Base-by-base conservation (phyloP, 2,329 filamentous ascomycete species). In the Clathrospora elynae region DNA sequence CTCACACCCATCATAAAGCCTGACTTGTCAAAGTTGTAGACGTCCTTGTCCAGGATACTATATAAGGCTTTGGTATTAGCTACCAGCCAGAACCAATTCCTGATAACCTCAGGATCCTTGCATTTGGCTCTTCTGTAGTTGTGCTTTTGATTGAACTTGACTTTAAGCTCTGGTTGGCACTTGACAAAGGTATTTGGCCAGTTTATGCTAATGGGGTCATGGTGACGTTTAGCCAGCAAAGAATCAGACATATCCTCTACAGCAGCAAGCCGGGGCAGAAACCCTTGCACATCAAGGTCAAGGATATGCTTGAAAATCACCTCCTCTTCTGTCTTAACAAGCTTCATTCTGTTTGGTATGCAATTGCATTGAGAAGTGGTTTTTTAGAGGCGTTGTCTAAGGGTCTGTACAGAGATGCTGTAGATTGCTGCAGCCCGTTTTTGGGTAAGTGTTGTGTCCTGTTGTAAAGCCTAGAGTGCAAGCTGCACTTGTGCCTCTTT, bases 1-100 rank as follows among this genome's bases (percentile, higher is more conserved):
- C n/a, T 51, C 2, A 50, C 22, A 22, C 43, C 39, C 32, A 54
- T 51, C 36, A 39, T 38, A 35, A 54, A 48, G 35, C 36, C 25
- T 17, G 36, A 49, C 42, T 55, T 35, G 34, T 55, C 38, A 40
- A 51, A 49, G 41, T 52, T 54, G 34, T 54, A 51, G 16, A 32
- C 36, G 34, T 52, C 37, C 12, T 46, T 24, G 17, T 37, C 23
- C 22, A 23, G 16, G 31, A 52, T 52, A 23, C 37, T 31, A 39
- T 55, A 47, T 24, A 46, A 41, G 30, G 29, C 32, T 31, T 43
- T 49, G n/a, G 22, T 50, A 23, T 53, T 32, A 20, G 30, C 3
- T 35, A 50, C 20, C n/a, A 50, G 46, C 16, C 33, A 34, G 29
- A 51, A 51, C 47, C 22, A 54, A 28, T 20, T 34, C 25, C 29